A percentile compares a stretch with the other conserved stretches of the same genome.
Conservation (phyloP, 2,329 filamentous ascomycete species). For the Beauveria caledonica region DNA sequence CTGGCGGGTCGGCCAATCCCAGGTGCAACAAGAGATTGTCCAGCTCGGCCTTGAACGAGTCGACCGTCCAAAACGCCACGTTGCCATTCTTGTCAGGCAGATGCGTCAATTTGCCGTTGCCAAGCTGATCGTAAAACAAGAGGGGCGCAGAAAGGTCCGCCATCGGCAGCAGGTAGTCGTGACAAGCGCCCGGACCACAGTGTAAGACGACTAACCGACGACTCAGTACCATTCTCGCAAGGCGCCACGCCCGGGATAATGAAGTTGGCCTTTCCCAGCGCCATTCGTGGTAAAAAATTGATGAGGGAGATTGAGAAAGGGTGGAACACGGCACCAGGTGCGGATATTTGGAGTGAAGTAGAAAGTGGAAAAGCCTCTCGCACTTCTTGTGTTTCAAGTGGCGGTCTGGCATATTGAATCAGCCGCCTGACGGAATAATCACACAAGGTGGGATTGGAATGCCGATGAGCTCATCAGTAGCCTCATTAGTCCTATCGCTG, state of each 20-base stretch:
- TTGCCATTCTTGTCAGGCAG: conserved; percentile 34
- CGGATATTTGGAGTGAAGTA: too few species aligned
- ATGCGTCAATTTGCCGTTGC: conserved; percentile 40
- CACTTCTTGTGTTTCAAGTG: too few species aligned
- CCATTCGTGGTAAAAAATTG: not conserved
- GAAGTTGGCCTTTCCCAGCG: not conserved
- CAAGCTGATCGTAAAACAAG: conserved; percentile 48
- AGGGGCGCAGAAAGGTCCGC: conserved; percentile 30
- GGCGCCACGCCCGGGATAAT: not conserved
- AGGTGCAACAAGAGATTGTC: conserved; percentile 37
- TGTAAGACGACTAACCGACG: conserved; percentile 19
- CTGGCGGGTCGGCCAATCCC: conserved; percentile 24
- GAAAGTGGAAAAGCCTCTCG: too few species aligned
- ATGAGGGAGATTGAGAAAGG: too few species aligned
- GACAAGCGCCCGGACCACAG: conserved; percentile 39
- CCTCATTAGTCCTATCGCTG: too few species aligned
- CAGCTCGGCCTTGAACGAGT: conserved; percentile 41
- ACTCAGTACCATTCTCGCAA: not conserved
- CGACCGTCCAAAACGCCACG: conserved; percentile 36
- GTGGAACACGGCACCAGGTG: too few species aligned
- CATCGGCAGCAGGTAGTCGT: conserved; percentile 34
- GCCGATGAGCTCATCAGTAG: too few species aligned
- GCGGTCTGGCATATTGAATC: too few species aligned
- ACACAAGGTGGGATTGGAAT: too few species aligned
- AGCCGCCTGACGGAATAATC: too few species aligned